Percentiles rank a stretch among this genome's conserved stretches.
Evolutionary conservation across 495 filamentous ascomycete species (phyloP).

Genomic region (Aspergillus incahuasiensis): DNA sequence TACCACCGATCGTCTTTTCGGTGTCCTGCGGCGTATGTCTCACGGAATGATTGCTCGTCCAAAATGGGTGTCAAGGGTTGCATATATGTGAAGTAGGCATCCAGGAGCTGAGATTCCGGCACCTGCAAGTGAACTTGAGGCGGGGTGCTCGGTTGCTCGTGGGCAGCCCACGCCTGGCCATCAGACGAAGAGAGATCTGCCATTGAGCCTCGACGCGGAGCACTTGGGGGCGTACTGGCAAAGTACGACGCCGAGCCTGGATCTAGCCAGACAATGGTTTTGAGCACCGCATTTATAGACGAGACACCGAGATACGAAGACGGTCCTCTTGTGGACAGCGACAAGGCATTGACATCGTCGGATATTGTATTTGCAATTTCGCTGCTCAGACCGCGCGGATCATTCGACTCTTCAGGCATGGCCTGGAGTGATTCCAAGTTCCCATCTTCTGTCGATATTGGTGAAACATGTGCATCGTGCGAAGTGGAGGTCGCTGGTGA

Average conservation of each 20-base stretch:
- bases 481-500: slow-evolving; percentile 39
- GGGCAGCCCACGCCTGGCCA: slow-evolving; percentile 21
- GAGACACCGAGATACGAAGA: slow-evolving; percentile 79
- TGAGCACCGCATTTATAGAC: slow-evolving; percentile 73
- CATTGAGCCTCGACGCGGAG: slow-evolving; percentile 15
- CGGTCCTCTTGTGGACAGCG: slow-evolving; percentile 64
- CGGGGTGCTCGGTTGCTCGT: slow-evolving; percentile 25
- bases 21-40: slow-evolving; percentile 63
- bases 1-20: slow-evolving; percentile 71
- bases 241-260: slow-evolving; percentile 59
- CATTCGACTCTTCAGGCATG: slow-evolving; percentile 36
- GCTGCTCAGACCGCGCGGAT: slow-evolving; percentile 19
- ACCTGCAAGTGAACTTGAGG: slow-evolving; percentile 26
- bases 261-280: slow-evolving; percentile 74
- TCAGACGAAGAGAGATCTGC: slow-evolving; percentile 25
- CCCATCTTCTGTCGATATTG: slow-evolving; percentile 36
- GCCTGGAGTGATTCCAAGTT: slow-evolving; percentile 40
- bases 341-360: slow-evolving; percentile 78
- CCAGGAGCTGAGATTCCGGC: slow-evolving; percentile 55
- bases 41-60: slow-evolving; percentile 69
- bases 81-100: slow-evolving; percentile 73
- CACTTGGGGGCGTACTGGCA: slow-evolving; percentile 31
- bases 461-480: slow-evolving; percentile 38
- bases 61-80: slow-evolving; percentile 74
- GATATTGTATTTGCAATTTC: slow-evolving; percentile 64